phyloP scores from a whole-genome alignment of 192 early-diverging fungal genomes.

The Backusella morwellensis region DNA sequence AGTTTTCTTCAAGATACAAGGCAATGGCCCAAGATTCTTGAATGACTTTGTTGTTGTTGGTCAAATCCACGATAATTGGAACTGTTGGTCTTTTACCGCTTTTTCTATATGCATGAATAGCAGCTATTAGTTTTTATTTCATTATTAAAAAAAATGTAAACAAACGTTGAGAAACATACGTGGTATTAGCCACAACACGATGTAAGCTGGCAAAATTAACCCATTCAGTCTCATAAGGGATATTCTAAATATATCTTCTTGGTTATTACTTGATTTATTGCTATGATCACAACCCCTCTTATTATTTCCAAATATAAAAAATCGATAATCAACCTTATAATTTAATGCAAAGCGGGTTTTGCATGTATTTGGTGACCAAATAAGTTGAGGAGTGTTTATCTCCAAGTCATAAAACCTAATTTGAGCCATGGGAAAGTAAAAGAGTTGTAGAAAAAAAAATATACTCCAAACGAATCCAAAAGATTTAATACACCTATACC shows the following conservation, averaged over 20 bases:
- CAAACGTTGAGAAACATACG: not conserved
- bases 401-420: constrained; percentile 20
- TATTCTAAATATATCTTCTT: constrained; percentile 1
- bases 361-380: constrained; percentile 30
- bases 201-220: constrained; percentile 18
- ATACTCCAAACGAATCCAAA: not conserved
- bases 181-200: not conserved
- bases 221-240: constrained; percentile 23
- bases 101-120: constrained; percentile 1
- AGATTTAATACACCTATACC: not conserved
- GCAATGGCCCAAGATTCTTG: constrained; percentile 57
- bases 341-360: constrained; percentile 22
- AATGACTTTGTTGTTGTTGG: constrained; percentile 30
- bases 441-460: not conserved
- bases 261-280: not conserved
- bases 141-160: not conserved
- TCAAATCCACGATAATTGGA: constrained; percentile 34
- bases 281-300: not conserved
- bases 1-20: constrained; percentile 54
- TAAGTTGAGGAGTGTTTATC: not conserved
- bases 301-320: not conserved
- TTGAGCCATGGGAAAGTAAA: constrained; percentile 9
- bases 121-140: not conserved
- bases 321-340: constrained; percentile 13
- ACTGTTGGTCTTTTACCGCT: constrained; percentile 34